These are phyloP conservation scores for Solanum clarkiae DNA, from an alignment of 257 asterid species.

Conservation along the genomic window DNA sequence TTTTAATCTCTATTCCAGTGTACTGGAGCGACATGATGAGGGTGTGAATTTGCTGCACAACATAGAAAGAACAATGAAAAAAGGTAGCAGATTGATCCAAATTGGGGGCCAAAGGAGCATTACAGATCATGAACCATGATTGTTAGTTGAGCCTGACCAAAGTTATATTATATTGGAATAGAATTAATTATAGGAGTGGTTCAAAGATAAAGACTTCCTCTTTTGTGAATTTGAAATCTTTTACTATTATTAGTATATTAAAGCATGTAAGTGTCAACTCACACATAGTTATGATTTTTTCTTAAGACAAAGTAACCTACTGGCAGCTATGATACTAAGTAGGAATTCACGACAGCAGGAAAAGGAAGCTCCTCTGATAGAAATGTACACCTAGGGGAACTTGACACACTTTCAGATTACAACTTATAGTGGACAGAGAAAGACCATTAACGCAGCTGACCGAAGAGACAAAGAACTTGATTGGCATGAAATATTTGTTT, in stretches of 20 bases:
- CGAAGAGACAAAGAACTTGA: background rate
- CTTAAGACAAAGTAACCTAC: background rate
- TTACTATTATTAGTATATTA: background rate
- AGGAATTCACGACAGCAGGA: background rate
- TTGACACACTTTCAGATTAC: background rate
- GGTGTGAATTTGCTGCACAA: slow-evolving; percentile 80
- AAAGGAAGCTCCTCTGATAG: background rate
- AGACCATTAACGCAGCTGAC: background rate
- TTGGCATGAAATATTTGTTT: background rate
- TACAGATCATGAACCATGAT: background rate
- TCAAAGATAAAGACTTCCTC: background rate
- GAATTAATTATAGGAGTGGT: background rate
- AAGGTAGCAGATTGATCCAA: background rate
- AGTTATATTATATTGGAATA: background rate
- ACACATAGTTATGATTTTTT: background rate
- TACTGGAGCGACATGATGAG: slow-evolving; percentile 67
- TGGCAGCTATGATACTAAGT: background rate
- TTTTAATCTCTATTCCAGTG: slow-evolving; percentile 68
- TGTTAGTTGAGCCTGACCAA: background rate
- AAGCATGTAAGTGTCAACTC: background rate
- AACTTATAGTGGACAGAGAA: background rate
- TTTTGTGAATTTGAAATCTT: background rate
- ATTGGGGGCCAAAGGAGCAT: background rate
- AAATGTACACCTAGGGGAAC: background rate
- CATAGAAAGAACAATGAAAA: background rate